Base-by-base conservation (phyloP, 352 stramenopile species). In the Pythium coloratum region DNA sequence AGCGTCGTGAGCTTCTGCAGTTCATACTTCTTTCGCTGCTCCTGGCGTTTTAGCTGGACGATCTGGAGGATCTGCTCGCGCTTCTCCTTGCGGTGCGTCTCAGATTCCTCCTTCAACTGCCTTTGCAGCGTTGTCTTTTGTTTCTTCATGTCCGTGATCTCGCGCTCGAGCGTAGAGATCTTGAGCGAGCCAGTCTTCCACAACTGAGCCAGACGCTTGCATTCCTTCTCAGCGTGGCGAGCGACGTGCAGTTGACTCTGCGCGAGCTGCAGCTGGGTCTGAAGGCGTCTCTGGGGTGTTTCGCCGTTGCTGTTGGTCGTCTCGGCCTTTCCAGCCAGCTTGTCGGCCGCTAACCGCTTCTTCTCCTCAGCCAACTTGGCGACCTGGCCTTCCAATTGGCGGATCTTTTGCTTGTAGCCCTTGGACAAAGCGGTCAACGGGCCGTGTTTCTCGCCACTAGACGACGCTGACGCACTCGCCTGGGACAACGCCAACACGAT, bases 11-110 rank as follows among this genome's bases (percentile, higher is more conserved):
- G 32, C 60, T 89, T 90, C 34, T 90, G 77, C 5, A 83, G 55
- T 53, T 91, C 73, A 55, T 79, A 81, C 26, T 82, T 73, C 57
- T 77, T 86, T 2, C 84, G 75, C 54, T 86, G 73, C 38, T 92
- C 78, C 49, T 90, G 76, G 1, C 84, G 77, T 40, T 82, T 84
- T 10, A 87, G 44, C 63, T 88, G 76, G 5, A 85, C 44, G 28
- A 82, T 84, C 55, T 85, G 76, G n/a, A 76, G 56, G 40, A 75
- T 70, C 40, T 82, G 70, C 20, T 83, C 70, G 26, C 70, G 69
- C n/a, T 77, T 77, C 33, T 80, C 76, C 24, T 80, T 84, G 34
- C 77, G 76, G 30, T 82, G 77, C 18, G 63, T 32, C 30, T 80
- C 79, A 2, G 71, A 64, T 62, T 78, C 79, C 16, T 76, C 74